Evolutionary conservation across 2,329 filamentous ascomycete genomes (phyloP), one percentile per base, ranked within the genome.

Genomic region (Epichloe sylvatica): DNA sequence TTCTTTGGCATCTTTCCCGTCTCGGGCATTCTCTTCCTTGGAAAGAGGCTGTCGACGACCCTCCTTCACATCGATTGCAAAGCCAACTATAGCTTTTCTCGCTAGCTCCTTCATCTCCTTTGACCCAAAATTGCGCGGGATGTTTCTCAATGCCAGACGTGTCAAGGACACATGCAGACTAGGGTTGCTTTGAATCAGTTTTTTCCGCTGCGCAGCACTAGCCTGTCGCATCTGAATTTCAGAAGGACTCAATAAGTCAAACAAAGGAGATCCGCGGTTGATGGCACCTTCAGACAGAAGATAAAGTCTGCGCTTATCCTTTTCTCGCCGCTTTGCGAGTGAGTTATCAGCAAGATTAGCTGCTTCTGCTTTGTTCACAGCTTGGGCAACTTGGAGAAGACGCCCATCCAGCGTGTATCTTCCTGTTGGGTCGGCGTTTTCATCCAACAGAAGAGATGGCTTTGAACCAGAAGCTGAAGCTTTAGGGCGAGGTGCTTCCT

Each of bases 101-200:
- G 92, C 92, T 43, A 98, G 77, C 40, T 86, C 83, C 65, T 98
- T 98, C 46, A 98, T 75, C 49, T 87, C 86, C 66, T 94, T 97
- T 23, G 86, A 86, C 23, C 77, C 83, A 55, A 96, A 74, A 61
- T 83, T 81, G 54, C 86, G 81, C 3, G 92, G 92, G 5, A 98
- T 76, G 63, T 98, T 98, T 57, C 92, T 86, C 50, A 98, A 72
- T 1, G 91, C 91, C 34, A 98, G 78, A 59, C 92, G 85, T 7
- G 89, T 95, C 47, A 98, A 73, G 64, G 85, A 92, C 48, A 98
- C 69, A 65, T 96, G 87, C 35, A 98, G 74, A 45, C 82, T 84
- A 0, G 92, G 91, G 64, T 98, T 98, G 65, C 77, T 81, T 70
- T 96, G 85, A 58, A 98, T 88, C 52, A 96, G 77, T 58, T 84